Evolutionary conservation across 179 eudicot species (phyloP), one percentile per base, ranked within the genome.

Genomic region (Carnegiea gigantea): DNA sequence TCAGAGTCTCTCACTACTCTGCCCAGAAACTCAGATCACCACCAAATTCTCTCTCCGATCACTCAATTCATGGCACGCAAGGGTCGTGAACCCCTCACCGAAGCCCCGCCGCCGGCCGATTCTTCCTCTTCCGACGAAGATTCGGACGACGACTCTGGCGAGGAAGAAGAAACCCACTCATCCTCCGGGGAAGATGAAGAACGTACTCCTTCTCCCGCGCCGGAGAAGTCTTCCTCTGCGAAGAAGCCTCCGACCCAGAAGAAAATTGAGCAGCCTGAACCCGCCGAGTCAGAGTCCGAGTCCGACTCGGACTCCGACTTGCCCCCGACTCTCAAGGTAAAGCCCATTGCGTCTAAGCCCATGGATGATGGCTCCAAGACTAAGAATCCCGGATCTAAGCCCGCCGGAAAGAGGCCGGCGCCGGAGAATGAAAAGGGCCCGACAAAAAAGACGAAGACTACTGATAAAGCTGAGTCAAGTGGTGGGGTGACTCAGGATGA

Each of bases 231-330:
- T 28, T 28, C 72, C 40, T 28, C 72, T 28, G 18, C 26, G 7
- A 67, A 70, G 9, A 70, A 70, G 23, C n/a, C 44, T 15, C 21
- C 72, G 72, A 10, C 73, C 68, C 68, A 62, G 68, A 62, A 62
- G 68, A 62, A 62, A 11, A 17, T 20, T 54, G 62, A 54, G 62
- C n/a, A 23, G 0, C 6, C n/a, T 20, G 36, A 70, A 70, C 9
- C 43, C 73, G 6, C 46, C 17, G 71, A 65, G 13, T 24, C 71
- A 2, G 71, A 65, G 5, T 70, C 73, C 20, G 73, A 70, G 21
- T 30, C 73, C 9, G 73, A 70, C 46, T 70, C 73, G 44, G 73
- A 36, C 73, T 70, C 73, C 36, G 73, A 70, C 73, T 30, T 17
- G 10, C 73, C 73, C 10, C 73, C 73, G 13, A 36, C 73, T 70